Conservation (phyloP, 257 asterid species). For the Salvia miltiorrhiza region DNA sequence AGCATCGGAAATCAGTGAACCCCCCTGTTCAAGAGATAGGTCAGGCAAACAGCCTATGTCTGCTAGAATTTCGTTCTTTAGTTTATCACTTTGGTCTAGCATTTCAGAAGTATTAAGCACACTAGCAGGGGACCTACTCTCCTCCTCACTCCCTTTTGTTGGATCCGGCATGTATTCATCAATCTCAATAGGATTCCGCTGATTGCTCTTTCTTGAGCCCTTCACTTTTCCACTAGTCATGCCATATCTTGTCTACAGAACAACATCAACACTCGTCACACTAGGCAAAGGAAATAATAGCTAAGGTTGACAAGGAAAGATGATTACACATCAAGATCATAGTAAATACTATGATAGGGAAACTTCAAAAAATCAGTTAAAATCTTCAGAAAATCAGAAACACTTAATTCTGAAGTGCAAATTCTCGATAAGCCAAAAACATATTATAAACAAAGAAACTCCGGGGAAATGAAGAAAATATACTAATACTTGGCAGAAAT, state of each 20-base stretch:
- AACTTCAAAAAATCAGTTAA: neutral
- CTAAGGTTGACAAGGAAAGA: neutral
- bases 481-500: neutral
- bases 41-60: constrained; percentile 24
- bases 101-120: constrained; percentile 27
- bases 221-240: constrained; percentile 39
- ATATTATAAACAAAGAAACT: neutral
- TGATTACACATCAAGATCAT: neutral
- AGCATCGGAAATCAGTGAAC: constrained; percentile 31
- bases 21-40: constrained; percentile 33
- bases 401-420: neutral
- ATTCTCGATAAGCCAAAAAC: neutral
- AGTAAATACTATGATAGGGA: neutral
- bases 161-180: constrained; percentile 25
- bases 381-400: neutral
- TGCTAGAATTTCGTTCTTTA: constrained; percentile 21
- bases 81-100: constrained; percentile 31
- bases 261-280: constrained; percentile 9
- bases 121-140: constrained; percentile 28
- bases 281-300: neutral
- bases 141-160: constrained; percentile 33
- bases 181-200: constrained; percentile 16
- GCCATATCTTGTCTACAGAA: constrained; percentile 45
- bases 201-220: constrained; percentile 36
- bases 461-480: neutral